Conservation (phyloP, 805 yeast genomes). For the Yarrowia phangngaensis region DNA sequence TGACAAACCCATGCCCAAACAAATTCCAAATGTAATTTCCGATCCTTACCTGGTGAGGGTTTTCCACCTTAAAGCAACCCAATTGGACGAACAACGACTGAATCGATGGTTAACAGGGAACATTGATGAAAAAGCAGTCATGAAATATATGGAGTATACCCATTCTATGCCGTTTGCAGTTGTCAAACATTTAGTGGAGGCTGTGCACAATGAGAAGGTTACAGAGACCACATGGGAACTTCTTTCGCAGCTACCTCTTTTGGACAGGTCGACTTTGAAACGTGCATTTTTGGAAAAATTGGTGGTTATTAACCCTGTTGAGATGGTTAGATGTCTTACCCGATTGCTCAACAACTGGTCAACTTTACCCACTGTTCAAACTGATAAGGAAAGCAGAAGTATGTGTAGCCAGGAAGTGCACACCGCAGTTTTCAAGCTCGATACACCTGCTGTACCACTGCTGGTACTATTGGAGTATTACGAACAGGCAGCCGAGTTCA, state of each 20-base stretch:
- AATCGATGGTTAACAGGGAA: conserved; percentile 12
- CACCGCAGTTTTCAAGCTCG: background rate
- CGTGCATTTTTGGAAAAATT: background rate
- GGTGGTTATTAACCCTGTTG: too few relatives aligned
- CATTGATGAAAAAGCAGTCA: conserved; percentile 2
- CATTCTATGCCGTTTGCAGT: conserved; percentile 3
- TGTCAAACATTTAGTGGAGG: background rate
- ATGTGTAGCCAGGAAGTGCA: conserved; percentile 1
- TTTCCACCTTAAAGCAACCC: background rate
- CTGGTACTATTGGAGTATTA: background rate
- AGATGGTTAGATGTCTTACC: background rate
- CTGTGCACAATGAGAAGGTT: background rate
- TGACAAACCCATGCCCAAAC: conserved; percentile 20
- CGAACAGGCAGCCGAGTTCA: conserved; percentile 1
- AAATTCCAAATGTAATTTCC: background rate
- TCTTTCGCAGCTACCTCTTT: background rate
- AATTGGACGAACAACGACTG: too few relatives aligned
- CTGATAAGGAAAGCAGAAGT: too few relatives aligned
- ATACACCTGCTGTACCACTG: background rate
- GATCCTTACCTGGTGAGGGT: background rate
- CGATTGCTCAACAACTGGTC: background rate
- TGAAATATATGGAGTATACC: conserved; percentile 6
- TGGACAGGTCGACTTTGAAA: background rate
- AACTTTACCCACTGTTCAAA: too few relatives aligned
- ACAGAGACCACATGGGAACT: background rate